Evolutionary conservation across 805 yeast species (phyloP).

Genomic region (Saccharomycopsis javanensis): DNA sequence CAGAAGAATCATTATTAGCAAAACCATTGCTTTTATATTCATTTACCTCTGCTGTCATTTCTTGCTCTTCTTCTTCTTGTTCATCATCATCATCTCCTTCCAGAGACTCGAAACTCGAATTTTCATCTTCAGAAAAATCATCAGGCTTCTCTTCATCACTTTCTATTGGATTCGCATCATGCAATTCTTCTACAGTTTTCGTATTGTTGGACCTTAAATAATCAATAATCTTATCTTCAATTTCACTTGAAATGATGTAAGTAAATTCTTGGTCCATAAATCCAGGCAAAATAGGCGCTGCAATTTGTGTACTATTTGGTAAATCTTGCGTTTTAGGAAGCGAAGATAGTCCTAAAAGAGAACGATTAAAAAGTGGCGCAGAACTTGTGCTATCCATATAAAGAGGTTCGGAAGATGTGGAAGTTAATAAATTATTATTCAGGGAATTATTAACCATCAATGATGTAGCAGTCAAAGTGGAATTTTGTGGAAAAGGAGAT

Average conservation of each 20-base stretch:
- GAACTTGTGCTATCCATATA: not conserved
- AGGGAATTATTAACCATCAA: not conserved
- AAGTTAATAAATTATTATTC: not conserved
- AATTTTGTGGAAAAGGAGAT: not conserved
- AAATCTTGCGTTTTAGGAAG: not conserved
- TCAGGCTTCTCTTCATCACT: not conserved
- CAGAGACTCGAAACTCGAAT: not conserved
- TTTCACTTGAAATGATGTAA: not conserved
- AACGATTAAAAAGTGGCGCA: not conserved
- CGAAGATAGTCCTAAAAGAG: not conserved
- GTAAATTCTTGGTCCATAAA: not conserved
- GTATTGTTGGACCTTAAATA: not conserved
- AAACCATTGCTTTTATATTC: not conserved
- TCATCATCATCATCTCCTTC: not conserved
- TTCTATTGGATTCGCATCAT: not conserved
- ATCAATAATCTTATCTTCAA: not conserved
- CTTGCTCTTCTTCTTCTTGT: not conserved
- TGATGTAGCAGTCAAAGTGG: not conserved
- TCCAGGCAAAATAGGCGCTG: not conserved
- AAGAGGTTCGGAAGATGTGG: not conserved
- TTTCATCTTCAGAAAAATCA: not conserved
- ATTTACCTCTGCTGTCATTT: not conserved
- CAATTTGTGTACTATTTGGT: not conserved
- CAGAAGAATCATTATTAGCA: not conserved
- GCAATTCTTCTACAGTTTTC: no score